Evolutionary conservation across 2,329 filamentous ascomycete species (phyloP).

Genomic region (Lomentospora prolificans): DNA sequence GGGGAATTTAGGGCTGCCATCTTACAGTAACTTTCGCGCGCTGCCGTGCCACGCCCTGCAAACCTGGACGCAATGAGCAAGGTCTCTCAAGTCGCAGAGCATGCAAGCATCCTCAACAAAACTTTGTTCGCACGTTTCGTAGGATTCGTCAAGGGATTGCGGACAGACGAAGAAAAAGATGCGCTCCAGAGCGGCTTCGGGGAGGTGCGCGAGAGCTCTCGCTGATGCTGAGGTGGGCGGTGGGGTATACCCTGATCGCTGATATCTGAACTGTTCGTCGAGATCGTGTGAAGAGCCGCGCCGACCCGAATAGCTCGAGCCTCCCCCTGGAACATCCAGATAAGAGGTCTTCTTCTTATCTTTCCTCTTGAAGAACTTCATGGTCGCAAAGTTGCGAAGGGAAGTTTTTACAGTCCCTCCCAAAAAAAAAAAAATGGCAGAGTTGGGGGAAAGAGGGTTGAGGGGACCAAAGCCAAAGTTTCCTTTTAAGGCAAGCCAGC

Average conservation of each 20-base stretch:
- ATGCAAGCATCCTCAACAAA: constrained; percentile 74
- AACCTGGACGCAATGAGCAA: constrained; percentile 68
- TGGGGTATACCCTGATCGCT: background rate
- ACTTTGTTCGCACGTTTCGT: constrained; percentile 74
- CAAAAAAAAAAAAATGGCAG: background rate
- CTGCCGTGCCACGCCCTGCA: constrained; percentile 60
- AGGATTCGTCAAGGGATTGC: constrained; percentile 66
- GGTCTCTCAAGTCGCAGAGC: constrained; percentile 85
- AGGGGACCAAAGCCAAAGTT: too few species aligned
- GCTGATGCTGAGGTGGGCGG: constrained; percentile 31
- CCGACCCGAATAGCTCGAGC: constrained; percentile 17
- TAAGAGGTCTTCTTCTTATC: constrained; percentile 24
- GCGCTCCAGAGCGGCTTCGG: constrained; percentile 57
- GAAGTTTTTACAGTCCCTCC: background rate
- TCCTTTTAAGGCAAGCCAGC: too few species aligned
- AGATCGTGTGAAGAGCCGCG: constrained; percentile 10
- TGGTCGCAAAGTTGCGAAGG: constrained; percentile 4
- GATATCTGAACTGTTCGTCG: constrained; percentile 17
- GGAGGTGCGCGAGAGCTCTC: constrained; percentile 43
- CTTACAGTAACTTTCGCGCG: constrained; percentile 48
- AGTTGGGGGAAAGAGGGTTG: background rate
- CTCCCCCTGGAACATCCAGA: constrained; percentile 20
- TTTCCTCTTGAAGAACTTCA: constrained; percentile 24
- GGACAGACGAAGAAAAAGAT: constrained; percentile 81
- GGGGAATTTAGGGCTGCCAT: constrained; percentile 22